These are phyloP conservation scores for Amanita rimosa DNA, from an alignment of 768 basidiomycete species.

Conservation along the genomic window DNA sequence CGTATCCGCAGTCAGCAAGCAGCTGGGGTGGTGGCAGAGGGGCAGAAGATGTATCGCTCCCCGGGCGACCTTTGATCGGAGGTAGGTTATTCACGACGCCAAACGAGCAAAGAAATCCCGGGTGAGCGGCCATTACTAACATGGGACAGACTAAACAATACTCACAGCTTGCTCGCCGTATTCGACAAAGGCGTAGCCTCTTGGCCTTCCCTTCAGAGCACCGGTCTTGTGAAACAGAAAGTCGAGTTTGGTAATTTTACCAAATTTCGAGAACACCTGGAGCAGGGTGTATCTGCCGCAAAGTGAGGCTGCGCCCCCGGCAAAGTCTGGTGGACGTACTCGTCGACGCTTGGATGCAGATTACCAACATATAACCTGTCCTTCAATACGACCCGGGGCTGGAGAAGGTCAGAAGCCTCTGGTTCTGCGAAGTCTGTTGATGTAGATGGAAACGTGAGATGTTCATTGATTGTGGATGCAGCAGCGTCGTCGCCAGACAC, in stretches of 20 bases:
- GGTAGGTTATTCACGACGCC: conserved; percentile 1
- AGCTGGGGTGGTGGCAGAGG: not conserved
- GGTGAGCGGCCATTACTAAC: conserved; percentile 28
- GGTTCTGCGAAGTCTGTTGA: not conserved
- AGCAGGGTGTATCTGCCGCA: conserved; percentile 67
- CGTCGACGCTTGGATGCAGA: conserved; percentile 76
- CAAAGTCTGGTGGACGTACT: conserved; percentile 34
- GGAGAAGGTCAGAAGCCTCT: not conserved
- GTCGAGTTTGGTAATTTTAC: conserved; percentile 87
- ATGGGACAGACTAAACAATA: conserved; percentile 15
- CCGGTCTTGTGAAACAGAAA: conserved; percentile 95
- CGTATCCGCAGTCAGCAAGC: not conserved
- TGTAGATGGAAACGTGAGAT: conserved; percentile 1
- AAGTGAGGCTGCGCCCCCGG: not conserved
- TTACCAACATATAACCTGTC: conserved; percentile 90
- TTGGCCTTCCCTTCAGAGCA: conserved; percentile 78
- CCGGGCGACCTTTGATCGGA: conserved; percentile 8
- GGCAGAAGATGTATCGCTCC: conserved; percentile 3
- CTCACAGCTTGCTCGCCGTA: conserved; percentile 72
- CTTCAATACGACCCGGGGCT: conserved; percentile 31
- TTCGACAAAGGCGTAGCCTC: conserved; percentile 94
- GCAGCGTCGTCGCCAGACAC: not conserved
- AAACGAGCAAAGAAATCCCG: conserved; percentile 27
- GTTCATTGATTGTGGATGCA: conserved; percentile 1
- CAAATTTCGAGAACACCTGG: conserved; percentile 85